These are phyloP conservation scores for Ilyonectria destructans DNA, from an alignment of 2,329 filamentous ascomycete species.

Conservation along the genomic window DNA sequence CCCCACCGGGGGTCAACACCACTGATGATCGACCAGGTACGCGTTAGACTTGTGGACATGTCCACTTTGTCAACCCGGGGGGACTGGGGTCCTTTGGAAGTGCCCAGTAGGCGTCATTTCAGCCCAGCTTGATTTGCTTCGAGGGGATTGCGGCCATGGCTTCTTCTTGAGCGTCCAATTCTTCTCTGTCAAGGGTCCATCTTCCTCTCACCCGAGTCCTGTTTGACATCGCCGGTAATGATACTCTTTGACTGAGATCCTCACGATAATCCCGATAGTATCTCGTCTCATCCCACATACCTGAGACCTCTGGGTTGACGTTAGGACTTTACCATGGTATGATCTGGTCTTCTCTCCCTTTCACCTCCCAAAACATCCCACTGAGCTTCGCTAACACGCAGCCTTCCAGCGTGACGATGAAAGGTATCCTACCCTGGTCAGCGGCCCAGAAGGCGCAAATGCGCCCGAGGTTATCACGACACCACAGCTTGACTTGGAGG, in stretches of 20 bases:
- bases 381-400: constrained; percentile 6
- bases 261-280: neutral
- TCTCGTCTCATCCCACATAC: constrained; percentile 1
- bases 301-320: neutral
- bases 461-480: constrained; percentile 26
- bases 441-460: constrained; percentile 1
- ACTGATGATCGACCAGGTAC: neutral
- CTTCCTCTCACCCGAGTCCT: neutral
- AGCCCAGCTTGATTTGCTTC: neutral
- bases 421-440: constrained; percentile 38
- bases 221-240: constrained; percentile 4
- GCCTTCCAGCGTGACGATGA: constrained; percentile 38
- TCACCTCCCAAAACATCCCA: neutral
- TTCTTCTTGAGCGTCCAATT: neutral
- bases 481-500: constrained; percentile 17
- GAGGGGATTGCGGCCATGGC: neutral
- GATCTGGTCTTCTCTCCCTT: neutral
- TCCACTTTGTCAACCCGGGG: neutral
- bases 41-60: neutral
- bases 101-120: constrained; percentile 4
- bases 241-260: neutral
- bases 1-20: neutral
- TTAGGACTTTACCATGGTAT: constrained; percentile 9
- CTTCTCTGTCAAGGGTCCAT: neutral
- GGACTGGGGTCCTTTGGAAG: neutral